These are phyloP conservation scores for Candida broadrunensis DNA, from an alignment of 805 yeast species.

Conservation along the genomic window DNA sequence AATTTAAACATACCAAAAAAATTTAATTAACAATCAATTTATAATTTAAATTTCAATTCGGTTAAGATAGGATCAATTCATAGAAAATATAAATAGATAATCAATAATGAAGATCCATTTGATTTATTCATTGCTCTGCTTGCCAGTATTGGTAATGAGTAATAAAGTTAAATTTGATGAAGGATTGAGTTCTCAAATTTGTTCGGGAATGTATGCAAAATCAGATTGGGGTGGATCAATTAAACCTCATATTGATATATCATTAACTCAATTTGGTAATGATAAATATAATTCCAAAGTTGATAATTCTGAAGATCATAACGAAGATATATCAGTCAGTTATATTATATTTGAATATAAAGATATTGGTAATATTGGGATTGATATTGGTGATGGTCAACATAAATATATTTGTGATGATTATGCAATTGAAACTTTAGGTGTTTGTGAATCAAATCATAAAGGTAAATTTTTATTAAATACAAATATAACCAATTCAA, in stretches of 20 bases:
- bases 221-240: constrained; percentile 82
- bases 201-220: constrained; percentile 88
- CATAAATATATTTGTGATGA: constrained; percentile 70
- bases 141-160: constrained; percentile 19
- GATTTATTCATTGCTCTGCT: constrained; percentile 1
- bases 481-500: constrained; percentile 44
- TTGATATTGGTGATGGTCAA: constrained; percentile 37
- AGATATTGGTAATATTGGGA: constrained; percentile 72
- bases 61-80: too few species aligned
- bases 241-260: constrained; percentile 38
- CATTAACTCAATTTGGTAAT: constrained; percentile 24
- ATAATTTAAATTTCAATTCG: too few species aligned
- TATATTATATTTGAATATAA: constrained; percentile 80
- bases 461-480: constrained; percentile 62
- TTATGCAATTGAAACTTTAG: constrained; percentile 50
- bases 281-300: constrained; percentile 23
- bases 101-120: neutral
- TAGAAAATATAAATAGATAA: too few species aligned
- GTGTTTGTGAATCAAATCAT: constrained; percentile 50
- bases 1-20: too few species aligned
- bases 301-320: constrained; percentile 17
- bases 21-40: too few species aligned
- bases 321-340: constrained; percentile 48
- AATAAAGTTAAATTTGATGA: constrained; percentile 50
- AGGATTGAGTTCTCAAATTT: constrained; percentile 54